Base-by-base conservation (phyloP, 495 filamentous ascomycete species). In the Hypoxylon lenormandii region DNA sequence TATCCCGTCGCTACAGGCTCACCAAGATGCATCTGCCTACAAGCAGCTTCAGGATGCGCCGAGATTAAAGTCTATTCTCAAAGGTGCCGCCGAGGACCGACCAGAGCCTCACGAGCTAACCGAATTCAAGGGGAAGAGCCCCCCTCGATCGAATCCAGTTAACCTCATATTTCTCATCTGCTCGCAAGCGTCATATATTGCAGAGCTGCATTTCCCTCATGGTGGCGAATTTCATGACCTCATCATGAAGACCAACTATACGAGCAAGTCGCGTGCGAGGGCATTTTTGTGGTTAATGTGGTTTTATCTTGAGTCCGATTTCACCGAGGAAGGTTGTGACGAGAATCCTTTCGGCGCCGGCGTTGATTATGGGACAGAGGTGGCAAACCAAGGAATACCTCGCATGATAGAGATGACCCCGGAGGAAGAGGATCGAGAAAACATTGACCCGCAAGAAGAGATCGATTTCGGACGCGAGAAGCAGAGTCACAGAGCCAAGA, bases 281-380 rank as follows among this genome's bases (percentile, higher is more conserved):
- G 94, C 94, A 1, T 98, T 98, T 74, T 80, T 98, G 13, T 98
- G 95, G 95, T 77, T 98, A 63, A 97, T 98, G 89, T 98, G 95
- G 95, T 96, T 92, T 83, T 98, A 98, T 77, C 83, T 98, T n/a
- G 96, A 98, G 79, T 94, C 94, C 52, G 91, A 98, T 75, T 97
- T 97, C 73, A 89, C 89, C 4, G 83, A 86, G 49, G 90, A 97
- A 65, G 91, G 89, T 55, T 92, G 92, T 38, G 80, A 89, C 40
- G 88, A 90, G 59, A 98, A 98, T 76, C 95, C 95, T 0, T 98
- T 96, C 72, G 95, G 96, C 2, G 76, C 87, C 0, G 95, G 95
- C 16, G 79, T 89, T 73, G 77, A 88, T 80, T 78, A 89, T 73
- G 76, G 88, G 77, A 59, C 82, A 8, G 77, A 91, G 80, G 60